Percentiles rank a stretch among this genome's conserved stretches.
phyloP scores from a whole-genome alignment of 768 basidiomycete species.

The Pleurotus djamor region DNA sequence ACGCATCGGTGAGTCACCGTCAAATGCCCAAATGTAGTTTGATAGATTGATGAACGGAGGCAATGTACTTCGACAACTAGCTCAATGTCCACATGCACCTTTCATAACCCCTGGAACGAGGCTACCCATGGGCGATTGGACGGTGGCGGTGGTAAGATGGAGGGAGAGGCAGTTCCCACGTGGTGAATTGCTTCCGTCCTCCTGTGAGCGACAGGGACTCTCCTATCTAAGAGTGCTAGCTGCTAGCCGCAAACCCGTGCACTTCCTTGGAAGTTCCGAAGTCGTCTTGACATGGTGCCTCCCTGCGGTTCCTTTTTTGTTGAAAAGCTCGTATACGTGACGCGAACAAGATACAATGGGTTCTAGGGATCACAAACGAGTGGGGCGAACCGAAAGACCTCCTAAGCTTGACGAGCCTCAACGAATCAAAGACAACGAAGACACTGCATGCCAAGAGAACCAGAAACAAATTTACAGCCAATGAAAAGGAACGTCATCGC shows the following conservation, averaged over 20 bases:
- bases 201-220: no score
- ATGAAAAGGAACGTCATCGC: background rate
- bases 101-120: no score
- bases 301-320: no score
- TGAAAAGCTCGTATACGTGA: background rate
- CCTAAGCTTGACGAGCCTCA: background rate
- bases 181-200: no score
- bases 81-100: no score
- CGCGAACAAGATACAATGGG: slow-evolving; percentile 2
- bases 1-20: background rate
- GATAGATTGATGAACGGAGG: background rate
- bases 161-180: no score
- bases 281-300: no score
- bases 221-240: no score
- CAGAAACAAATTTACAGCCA: background rate
- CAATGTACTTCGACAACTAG: background rate
- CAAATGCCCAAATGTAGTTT: background rate
- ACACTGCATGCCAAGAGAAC: background rate
- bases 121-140: no score
- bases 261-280: no score
- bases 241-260: no score
- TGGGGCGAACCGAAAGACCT: slow-evolving; percentile 4
- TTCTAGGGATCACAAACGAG: background rate
- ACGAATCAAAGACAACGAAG: background rate
- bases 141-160: no score